phyloP scores from a whole-genome alignment of 1,139 yeast species.

The Yamadazyma triangularis region DNA sequence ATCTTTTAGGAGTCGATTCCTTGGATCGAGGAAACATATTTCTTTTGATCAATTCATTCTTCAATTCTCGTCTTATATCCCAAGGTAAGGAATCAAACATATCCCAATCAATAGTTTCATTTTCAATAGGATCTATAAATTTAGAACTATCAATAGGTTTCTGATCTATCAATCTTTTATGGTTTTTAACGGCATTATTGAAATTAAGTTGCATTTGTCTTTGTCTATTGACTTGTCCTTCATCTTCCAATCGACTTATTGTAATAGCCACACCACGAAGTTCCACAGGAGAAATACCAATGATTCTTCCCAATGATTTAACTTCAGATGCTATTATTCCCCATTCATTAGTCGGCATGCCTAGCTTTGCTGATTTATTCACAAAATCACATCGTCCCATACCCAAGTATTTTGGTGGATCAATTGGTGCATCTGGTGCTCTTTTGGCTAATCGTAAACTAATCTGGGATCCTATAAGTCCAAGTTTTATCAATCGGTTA shows the following conservation, averaged over 20 bases:
- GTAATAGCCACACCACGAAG: slow-evolving; percentile 77
- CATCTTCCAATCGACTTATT: slow-evolving; percentile 49
- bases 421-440: slow-evolving; percentile 60
- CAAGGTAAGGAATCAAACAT: slow-evolving; percentile 51
- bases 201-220: slow-evolving; percentile 45
- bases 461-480: slow-evolving; percentile 52
- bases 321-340: slow-evolving; percentile 61
- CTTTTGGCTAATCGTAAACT: slow-evolving; percentile 65
- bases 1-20: slow-evolving; percentile 9
- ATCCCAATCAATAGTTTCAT: slow-evolving; percentile 42
- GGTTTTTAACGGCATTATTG: slow-evolving; percentile 4
- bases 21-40: slow-evolving; percentile 19
- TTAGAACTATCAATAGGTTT: slow-evolving; percentile 5
- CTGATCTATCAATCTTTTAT: neutral
- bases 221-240: slow-evolving; percentile 20
- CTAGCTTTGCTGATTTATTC: slow-evolving; percentile 58
- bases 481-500: slow-evolving; percentile 43
- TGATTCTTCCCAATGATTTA: slow-evolving; percentile 49
- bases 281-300: slow-evolving; percentile 61
- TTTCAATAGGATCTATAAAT: slow-evolving; percentile 11
- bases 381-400: slow-evolving; percentile 73
- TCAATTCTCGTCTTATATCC: slow-evolving; percentile 48
- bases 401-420: slow-evolving; percentile 78
- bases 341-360: slow-evolving; percentile 57
- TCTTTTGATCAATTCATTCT: slow-evolving; percentile 37